Percentiles rank a stretch among this genome's conserved stretches.
Evolutionary conservation across 305 asterid genomes (phyloP).

Genomic region (Solanum chacoense): DNA sequence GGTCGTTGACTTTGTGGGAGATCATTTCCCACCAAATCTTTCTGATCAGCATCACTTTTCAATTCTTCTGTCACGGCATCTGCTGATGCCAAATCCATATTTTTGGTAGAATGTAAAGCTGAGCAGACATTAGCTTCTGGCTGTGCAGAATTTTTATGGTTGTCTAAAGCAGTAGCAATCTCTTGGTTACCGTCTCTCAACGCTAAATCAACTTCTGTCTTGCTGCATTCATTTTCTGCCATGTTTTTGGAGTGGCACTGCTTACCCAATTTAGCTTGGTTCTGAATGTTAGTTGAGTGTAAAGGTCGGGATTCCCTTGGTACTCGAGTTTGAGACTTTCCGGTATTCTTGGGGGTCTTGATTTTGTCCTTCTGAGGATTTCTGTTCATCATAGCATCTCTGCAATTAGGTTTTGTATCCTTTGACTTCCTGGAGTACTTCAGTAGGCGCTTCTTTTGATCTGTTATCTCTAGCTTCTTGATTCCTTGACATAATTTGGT

Average conservation of each 20-base stretch:
- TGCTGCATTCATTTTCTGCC: constrained; percentile 10
- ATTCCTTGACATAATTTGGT: constrained; percentile 51
- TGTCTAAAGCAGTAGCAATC: constrained; percentile 3
- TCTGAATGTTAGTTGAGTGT: constrained; percentile 19
- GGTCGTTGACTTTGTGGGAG: constrained; percentile 10
- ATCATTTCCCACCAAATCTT: constrained; percentile 8
- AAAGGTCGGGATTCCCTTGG: constrained; percentile 22
- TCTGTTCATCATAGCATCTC: constrained; percentile 11
- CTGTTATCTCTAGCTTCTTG: constrained; percentile 62
- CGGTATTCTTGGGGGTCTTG: constrained; percentile 9
- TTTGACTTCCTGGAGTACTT: constrained; percentile 30
- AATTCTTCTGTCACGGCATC: constrained; percentile 9
- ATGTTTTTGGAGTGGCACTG: constrained; percentile 14
- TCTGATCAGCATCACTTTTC: background rate
- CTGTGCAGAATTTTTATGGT: constrained; percentile 7
- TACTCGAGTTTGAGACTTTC: constrained; percentile 7
- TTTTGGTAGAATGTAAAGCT: background rate
- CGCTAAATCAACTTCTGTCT: background rate
- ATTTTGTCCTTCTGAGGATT: constrained; percentile 23
- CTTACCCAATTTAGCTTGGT: constrained; percentile 22
- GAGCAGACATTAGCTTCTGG: constrained; percentile 9
- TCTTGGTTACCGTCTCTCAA: background rate
- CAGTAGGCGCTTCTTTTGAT: constrained; percentile 42
- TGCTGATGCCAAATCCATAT: constrained; percentile 2
- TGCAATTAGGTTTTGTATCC: constrained; percentile 8